These are phyloP conservation scores for Russula sp. DNA, from an alignment of 768 basidiomycete genomes.

Conservation along the genomic window DNA sequence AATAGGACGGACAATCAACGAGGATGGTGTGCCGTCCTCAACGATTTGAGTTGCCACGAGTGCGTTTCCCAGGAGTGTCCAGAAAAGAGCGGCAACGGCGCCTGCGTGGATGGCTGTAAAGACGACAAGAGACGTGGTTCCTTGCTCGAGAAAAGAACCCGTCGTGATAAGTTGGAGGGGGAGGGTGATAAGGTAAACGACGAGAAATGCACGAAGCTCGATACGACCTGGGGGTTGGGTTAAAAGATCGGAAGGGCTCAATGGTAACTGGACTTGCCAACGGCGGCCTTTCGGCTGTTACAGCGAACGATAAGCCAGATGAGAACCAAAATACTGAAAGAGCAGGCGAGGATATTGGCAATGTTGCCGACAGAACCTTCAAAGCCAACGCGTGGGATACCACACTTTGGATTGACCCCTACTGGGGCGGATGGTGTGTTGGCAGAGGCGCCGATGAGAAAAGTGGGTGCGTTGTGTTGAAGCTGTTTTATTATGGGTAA, in stretches of 20 bases:
- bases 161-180: conserved; percentile 79
- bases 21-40: conserved; percentile 81
- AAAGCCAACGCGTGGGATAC: conserved; percentile 60
- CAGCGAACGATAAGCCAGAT: conserved; percentile 54
- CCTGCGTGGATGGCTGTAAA: conserved; percentile 81
- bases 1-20: conserved; percentile 53
- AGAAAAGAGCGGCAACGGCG: conserved; percentile 72
- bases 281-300: conserved; percentile 78
- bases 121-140: conserved; percentile 62
- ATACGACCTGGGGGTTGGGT: conserved; percentile 49
- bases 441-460: conserved; percentile 45
- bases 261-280: conserved; percentile 47
- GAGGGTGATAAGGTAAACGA: conserved; percentile 66
- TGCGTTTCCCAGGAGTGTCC: conserved; percentile 72
- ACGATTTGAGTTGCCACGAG: conserved; percentile 85
- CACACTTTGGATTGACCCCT: conserved; percentile 80
- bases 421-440: conserved; percentile 60
- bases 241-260: neutral
- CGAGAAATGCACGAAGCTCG: conserved; percentile 66
- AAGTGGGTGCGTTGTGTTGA: conserved; percentile 35
- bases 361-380: conserved; percentile 72
- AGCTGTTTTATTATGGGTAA: conserved; percentile 34
- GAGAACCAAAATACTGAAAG: conserved; percentile 63
- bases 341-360: conserved; percentile 82
- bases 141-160: conserved; percentile 76